Percentiles rank a stretch among this genome's conserved stretches.
Conservation (phyloP, 345 rosid species). For the Salix exigua region DNA sequence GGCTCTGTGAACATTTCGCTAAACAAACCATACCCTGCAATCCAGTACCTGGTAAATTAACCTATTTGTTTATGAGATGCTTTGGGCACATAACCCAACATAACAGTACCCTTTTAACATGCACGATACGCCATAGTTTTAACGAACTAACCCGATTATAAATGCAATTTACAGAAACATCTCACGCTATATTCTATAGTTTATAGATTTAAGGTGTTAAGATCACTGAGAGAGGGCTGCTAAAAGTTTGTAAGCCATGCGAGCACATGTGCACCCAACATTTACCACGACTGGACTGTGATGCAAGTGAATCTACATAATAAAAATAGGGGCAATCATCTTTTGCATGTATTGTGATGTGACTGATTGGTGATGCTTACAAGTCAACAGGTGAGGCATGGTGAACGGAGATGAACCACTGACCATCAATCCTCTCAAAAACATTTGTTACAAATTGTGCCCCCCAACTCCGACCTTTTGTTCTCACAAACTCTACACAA, state of each 20-base stretch:
- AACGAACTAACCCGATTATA: neutral
- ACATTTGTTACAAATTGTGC: conserved; percentile 86
- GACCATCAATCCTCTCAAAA: conserved; percentile 71
- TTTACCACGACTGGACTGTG: neutral
- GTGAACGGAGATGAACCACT: conserved; percentile 79
- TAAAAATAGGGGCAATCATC: neutral
- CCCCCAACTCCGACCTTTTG: conserved; percentile 93
- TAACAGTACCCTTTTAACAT: neutral
- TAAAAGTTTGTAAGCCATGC: too few species aligned
- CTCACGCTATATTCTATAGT: neutral
- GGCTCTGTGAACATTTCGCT: neutral
- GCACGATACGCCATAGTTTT: neutral
- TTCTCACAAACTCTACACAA: conserved; percentile 77
- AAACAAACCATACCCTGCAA: neutral
- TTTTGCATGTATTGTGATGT: neutral
- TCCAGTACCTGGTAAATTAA: neutral
- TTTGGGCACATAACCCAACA: neutral
- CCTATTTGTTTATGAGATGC: neutral
- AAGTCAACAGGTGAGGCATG: conserved; percentile 87
- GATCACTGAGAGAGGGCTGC: neutral
- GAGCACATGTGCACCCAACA: neutral
- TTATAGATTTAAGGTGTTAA: neutral
- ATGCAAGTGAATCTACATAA: neutral
- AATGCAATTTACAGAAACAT: neutral
- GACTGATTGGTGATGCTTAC: conserved; percentile 17